phyloP scores from a whole-genome alignment of 371 early-diverging fungal species.

The Mucor piriformis region DNA sequence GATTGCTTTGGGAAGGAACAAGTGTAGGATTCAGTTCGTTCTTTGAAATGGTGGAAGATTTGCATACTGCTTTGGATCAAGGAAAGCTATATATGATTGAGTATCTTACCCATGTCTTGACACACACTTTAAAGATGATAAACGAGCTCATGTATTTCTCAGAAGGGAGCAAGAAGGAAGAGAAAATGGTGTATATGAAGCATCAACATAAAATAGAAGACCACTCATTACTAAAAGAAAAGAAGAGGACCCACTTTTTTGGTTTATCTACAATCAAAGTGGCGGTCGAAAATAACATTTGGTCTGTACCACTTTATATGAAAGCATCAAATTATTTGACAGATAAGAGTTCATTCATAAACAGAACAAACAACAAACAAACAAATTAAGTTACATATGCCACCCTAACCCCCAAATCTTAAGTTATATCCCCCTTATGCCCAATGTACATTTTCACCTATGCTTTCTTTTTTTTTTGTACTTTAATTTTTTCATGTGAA shows the following conservation, averaged over 20 bases:
- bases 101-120: conserved; percentile 14
- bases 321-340: conserved; percentile 2
- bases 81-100: conserved; percentile 22
- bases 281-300: conserved; percentile 1
- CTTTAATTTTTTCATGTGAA: not conserved
- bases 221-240: not conserved
- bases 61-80: conserved; percentile 23
- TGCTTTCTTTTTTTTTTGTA: not conserved
- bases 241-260: not conserved
- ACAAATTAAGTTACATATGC: not conserved
- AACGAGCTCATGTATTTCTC: conserved; percentile 8
- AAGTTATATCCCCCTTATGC: not conserved
- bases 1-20: not conserved
- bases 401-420: too few relatives aligned
- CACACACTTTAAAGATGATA: conserved; percentile 6
- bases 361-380: not conserved
- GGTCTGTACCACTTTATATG: conserved; percentile 8
- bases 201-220: not conserved
- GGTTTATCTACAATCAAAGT: conserved; percentile 2
- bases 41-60: not conserved
- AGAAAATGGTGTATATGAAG: not conserved
- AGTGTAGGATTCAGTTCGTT: not conserved
- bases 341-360: not conserved
- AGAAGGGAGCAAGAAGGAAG: not conserved
- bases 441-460: not conserved